These are phyloP conservation scores for Dactylellina cionopaga DNA, from an alignment of 2,329 filamentous ascomycete species.

Conservation along the genomic window DNA sequence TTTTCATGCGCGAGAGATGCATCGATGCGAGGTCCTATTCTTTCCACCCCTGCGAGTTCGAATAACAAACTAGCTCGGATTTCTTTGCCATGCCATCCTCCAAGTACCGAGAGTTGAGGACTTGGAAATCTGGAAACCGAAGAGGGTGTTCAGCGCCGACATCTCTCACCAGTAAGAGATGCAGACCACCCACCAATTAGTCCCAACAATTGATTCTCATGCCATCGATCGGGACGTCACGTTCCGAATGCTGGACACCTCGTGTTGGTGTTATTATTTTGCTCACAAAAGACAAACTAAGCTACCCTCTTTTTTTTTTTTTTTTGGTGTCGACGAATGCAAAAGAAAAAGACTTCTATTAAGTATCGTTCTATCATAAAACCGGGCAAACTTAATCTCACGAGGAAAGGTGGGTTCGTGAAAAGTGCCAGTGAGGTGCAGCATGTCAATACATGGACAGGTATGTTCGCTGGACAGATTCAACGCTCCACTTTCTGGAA, in stretches of 20 bases:
- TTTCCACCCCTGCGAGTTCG: conserved; percentile 18
- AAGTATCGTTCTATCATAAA: no score
- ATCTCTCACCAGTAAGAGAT: conserved; percentile 17
- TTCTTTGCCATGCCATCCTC: no score
- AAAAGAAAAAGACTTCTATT: neutral
- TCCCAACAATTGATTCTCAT: conserved; percentile 8
- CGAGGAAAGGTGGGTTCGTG: neutral
- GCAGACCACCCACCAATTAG: conserved; percentile 28
- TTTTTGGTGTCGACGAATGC: neutral
- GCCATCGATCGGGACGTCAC: conserved; percentile 43
- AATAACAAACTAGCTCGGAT: conserved; percentile 20
- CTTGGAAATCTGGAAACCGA: neutral
- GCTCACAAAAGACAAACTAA: no score
- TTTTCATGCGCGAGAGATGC: conserved; percentile 46
- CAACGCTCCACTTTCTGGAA: conserved; percentile 7
- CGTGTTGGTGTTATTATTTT: conserved; percentile 17
- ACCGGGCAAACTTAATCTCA: conserved; percentile 37
- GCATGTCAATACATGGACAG: conserved; percentile 12
- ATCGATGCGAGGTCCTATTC: conserved; percentile 27
- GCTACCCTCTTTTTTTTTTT: no score
- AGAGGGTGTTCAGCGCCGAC: neutral
- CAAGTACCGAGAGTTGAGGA: no score
- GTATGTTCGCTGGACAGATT: neutral
- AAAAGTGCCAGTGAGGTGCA: conserved; percentile 4
- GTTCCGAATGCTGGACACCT: conserved; percentile 31